Evolutionary conservation across 495 filamentous ascomycete species (phyloP).

Genomic region (Paragyromitra xinjiangensis): DNA sequence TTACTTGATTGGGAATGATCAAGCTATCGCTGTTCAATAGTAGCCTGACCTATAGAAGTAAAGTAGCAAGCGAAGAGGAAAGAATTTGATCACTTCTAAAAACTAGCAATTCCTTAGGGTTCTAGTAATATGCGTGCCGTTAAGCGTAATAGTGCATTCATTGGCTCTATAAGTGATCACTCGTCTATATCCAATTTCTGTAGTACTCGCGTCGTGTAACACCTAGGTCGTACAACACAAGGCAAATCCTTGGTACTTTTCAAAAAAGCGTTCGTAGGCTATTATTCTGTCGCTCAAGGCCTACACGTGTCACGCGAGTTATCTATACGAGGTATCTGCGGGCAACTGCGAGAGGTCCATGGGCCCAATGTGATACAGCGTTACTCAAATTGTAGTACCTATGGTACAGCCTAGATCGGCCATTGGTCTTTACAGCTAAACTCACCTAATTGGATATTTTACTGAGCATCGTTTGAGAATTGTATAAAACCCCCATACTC

Average conservation of each 20-base stretch:
- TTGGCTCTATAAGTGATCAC: constrained; percentile 15
- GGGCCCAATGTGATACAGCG: neutral
- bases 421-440: neutral
- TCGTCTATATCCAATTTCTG: neutral
- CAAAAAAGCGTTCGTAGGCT: neutral
- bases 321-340: neutral
- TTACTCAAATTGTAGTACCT: neutral
- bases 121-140: neutral
- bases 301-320: neutral
- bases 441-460: neutral
- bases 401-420: neutral
- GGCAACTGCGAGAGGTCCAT: neutral
- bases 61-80: neutral
- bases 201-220: neutral
- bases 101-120: neutral
- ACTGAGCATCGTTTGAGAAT: neutral
- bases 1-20: neutral
- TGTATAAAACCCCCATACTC: neutral
- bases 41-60: neutral
- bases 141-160: neutral
- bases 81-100: neutral
- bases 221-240: neutral
- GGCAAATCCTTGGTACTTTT: neutral
- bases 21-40: neutral
- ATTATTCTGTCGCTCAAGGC: neutral